phyloP scores from a whole-genome alignment of 192 early-diverging fungal genomes.

The Entomortierella chlamydospora region DNA sequence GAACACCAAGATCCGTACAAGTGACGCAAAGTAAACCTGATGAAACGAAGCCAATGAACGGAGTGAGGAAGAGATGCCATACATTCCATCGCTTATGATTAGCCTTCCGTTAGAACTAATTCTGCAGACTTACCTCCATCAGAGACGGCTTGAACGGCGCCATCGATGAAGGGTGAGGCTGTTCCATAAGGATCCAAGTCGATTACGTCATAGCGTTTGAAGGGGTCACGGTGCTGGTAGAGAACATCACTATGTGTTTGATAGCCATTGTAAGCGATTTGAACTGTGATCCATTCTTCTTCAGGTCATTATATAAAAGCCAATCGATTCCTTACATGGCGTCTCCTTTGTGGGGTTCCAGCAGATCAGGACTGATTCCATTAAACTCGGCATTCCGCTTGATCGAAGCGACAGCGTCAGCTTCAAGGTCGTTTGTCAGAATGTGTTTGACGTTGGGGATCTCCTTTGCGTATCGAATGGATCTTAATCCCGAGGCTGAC shows the following conservation, averaged over 20 bases:
- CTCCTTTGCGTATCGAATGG: constrained; percentile 97
- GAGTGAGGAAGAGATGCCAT: too few species aligned
- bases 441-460: constrained; percentile 83
- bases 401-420: constrained; percentile 92
- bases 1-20: constrained; percentile 96
- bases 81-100: too few species aligned
- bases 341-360: constrained; percentile 87
- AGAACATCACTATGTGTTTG: constrained; percentile 65
- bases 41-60: neutral
- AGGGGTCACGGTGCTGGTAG: constrained; percentile 70
- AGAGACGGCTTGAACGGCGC: constrained; percentile 88
- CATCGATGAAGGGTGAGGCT: constrained; percentile 95
- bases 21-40: constrained; percentile 93
- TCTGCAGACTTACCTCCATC: constrained; percentile 74
- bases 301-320: too few species aligned
- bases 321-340: constrained; percentile 68
- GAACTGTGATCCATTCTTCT: neutral
- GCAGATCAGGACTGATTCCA: constrained; percentile 74
- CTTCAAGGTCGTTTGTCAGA: constrained; percentile 91
- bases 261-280: neutral
- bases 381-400: constrained; percentile 88
- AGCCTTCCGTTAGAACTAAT: neutral
- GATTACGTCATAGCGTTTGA: constrained; percentile 82
- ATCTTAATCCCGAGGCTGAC: constrained; percentile 93
- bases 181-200: constrained; percentile 98